Evolutionary conservation across 192 early-diverging fungal species (phyloP), one percentile per base, ranked within the genome.

Genomic region (Spizellomyces punctatus): DNA sequence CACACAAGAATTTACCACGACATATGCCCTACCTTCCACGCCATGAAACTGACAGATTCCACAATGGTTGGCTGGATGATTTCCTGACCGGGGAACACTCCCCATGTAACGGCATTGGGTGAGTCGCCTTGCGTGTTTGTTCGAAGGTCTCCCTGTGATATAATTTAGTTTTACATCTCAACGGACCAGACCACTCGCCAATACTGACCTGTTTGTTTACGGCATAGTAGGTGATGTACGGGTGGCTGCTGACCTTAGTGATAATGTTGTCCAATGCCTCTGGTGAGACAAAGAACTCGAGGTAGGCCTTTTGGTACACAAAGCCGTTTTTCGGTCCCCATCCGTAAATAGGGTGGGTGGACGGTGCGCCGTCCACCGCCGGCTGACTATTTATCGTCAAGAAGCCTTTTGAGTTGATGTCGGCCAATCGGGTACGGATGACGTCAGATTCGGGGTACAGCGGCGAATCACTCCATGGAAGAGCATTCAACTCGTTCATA

Each of bases 51-150:
- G 66, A 83, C 81, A 36, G 86, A 71, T 70, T 98, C 96, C 54
- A 98, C 95, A 77, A 98, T 91, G 17, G 96, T 98, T 14, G 95
- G 95, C 82, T 98, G 96, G 55, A 96, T 82, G 63, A 98, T 93
- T 80, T 98, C 96, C 75, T 94, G 92, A 54, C 95, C 94, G 1
- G 94, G 94, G 90, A 98, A 98, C 43, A 98, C 95, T 54, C 96
- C 96, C 96, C 96, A 98, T 10, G 96, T 98, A 46, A 98, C 94
- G 7, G 96, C 96, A 74, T 96, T 99, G 27, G 96, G 92, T 12
- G 87, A 86, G 77, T 95, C 95, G 45, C 81, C 86, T 42, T 88
- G 80, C 58, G 90, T 92, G 81, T 99, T 99, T 47, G 96, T 96
- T 58, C 83, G 80, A 74, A 99, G 81, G 70, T 99, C 92, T 58